Conservation (phyloP, 2,329 filamentous ascomycete genomes). For the Xylaria sp. region DNA sequence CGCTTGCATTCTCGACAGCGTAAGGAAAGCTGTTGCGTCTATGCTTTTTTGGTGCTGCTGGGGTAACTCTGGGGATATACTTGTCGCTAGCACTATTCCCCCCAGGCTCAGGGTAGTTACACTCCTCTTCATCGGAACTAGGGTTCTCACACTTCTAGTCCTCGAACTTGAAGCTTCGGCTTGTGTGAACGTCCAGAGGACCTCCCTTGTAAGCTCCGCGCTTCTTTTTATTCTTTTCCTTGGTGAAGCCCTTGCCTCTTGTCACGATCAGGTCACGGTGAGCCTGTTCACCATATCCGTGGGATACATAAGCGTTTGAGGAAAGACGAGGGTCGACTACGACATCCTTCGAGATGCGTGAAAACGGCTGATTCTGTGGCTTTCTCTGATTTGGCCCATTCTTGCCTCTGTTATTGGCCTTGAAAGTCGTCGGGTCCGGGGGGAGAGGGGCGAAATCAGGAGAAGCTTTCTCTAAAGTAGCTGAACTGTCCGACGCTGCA, state of each 20-base stretch:
- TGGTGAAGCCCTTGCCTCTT: conserved; percentile 96
- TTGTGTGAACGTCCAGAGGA: conserved; percentile 81
- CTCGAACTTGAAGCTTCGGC: conserved; percentile 94
- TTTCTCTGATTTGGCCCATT: conserved; percentile 54
- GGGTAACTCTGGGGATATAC: conserved; percentile 10
- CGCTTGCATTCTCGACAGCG: neutral
- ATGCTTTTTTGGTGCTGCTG: conserved; percentile 26
- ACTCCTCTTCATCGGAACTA: conserved; percentile 29
- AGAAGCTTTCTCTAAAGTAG: conserved; percentile 65
- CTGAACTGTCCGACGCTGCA: conserved; percentile 54
- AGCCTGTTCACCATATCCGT: conserved; percentile 90
- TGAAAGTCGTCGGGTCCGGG: conserved; percentile 59
- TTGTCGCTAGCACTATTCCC: conserved; percentile 1
- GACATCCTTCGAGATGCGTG: conserved; percentile 76
- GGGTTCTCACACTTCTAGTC: conserved; percentile 65
- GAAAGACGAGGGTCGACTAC: conserved; percentile 74
- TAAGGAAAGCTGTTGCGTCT: conserved; percentile 1
- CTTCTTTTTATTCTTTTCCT: conserved; percentile 99
- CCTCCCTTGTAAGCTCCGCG: conserved; percentile 91
- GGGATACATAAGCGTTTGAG: conserved; percentile 83
- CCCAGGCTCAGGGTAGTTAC: conserved; percentile 4
- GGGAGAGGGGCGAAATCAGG: conserved; percentile 65
- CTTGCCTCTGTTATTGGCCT: conserved; percentile 54
- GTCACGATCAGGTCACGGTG: conserved; percentile 90
- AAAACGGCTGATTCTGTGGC: conserved; percentile 77